A percentile compares a stretch with the other conserved stretches of the same genome.
Conservation (phyloP, 768 basidiomycete species). For the Exsudoporus frostii region DNA sequence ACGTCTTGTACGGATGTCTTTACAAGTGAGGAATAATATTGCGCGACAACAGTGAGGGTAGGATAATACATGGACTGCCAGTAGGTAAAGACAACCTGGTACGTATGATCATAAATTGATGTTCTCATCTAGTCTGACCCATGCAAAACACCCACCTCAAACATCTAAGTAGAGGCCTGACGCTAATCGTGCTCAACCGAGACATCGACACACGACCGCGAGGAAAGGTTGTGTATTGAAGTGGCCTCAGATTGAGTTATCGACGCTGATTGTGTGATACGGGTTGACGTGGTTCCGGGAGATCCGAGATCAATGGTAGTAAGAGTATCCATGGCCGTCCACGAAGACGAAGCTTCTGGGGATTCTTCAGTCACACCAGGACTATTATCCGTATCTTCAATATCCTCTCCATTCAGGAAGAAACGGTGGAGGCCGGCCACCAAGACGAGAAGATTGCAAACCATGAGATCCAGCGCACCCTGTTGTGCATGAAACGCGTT, state of each 20-base stretch:
- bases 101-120: too few relatives aligned
- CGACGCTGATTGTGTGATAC: conserved; percentile 2
- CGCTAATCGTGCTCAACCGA: neutral
- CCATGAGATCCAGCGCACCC: conserved; percentile 14
- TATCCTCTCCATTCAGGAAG: conserved; percentile 3
- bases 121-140: neutral
- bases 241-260: neutral
- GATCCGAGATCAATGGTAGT: conserved; percentile 13
- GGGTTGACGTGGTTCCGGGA: neutral
- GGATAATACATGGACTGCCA: neutral
- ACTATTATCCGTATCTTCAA: neutral
- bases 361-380: neutral
- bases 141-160: too few relatives aligned
- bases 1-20: neutral
- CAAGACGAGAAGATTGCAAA: conserved; percentile 17
- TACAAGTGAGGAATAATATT: too few relatives aligned
- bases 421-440: conserved; percentile 12
- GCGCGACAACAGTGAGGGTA: neutral
- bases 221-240: neutral
- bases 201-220: neutral
- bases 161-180: neutral
- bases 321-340: neutral
- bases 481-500: conserved; percentile 1
- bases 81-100: too few relatives aligned
- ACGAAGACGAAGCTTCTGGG: neutral